Percentiles rank a stretch among this genome's conserved stretches.
Conservation (phyloP, 441 rosid species). For the Gossypium davidsonii region DNA sequence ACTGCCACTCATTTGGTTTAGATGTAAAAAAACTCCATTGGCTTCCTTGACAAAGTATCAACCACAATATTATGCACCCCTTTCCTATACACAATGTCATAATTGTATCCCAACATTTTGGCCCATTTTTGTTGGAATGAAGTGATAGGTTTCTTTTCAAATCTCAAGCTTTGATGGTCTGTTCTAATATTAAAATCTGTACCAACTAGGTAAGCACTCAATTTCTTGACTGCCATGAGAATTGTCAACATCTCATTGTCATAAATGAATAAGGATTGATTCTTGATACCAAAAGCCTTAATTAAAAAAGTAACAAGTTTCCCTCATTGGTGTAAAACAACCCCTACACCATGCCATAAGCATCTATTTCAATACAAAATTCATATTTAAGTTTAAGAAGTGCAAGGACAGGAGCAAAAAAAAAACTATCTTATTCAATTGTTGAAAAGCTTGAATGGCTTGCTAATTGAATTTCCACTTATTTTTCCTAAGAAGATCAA, state of each 20-base stretch:
- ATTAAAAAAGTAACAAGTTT: not conserved
- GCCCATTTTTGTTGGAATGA: not conserved
- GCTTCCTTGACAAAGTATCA: not conserved
- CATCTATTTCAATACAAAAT: not conserved
- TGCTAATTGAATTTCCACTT: not conserved
- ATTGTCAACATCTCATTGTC: not conserved
- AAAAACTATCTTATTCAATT: not conserved
- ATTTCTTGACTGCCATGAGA: not conserved
- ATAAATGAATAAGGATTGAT: not conserved
- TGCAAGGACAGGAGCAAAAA: not conserved
- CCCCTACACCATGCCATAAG: not conserved
- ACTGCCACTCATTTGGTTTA: not conserved
- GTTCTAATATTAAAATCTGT: not conserved
- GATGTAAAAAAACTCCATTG: not conserved
- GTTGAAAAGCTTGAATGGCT: not conserved
- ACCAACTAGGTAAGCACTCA: not conserved
- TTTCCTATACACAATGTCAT: not conserved
- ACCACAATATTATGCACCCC: not conserved
- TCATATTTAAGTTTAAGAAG: too few species aligned
- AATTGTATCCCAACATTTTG: not conserved
- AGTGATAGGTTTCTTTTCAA: not conserved
- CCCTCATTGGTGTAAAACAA: not conserved
- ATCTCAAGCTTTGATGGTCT: not conserved
- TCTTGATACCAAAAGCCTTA: not conserved
- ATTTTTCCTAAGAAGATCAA: not conserved